A percentile compares a stretch with the other conserved stretches of the same genome.
Evolutionary conservation across 805 yeast species (phyloP).

Genomic region (Monosporozyma unispora): DNA sequence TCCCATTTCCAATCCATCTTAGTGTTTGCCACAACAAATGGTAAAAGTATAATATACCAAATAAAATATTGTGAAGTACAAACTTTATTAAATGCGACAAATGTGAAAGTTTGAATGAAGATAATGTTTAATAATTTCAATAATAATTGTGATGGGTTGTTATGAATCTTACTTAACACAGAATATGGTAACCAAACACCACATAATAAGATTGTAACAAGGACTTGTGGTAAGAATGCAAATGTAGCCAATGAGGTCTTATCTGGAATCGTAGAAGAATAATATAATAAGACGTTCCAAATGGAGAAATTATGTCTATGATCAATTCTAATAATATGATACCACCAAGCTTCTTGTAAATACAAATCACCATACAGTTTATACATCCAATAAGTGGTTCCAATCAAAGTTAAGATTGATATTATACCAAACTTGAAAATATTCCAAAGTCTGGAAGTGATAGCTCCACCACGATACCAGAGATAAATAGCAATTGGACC

Average conservation of each 20-base stretch:
- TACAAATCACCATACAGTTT: constrained; percentile 63
- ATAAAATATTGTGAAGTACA: constrained; percentile 93
- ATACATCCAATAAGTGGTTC: constrained; percentile 54
- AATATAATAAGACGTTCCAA: constrained; percentile 67
- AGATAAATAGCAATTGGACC: constrained; percentile 53
- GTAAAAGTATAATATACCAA: constrained; percentile 85
- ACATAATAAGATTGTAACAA: constrained; percentile 24
- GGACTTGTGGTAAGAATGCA: constrained; percentile 80
- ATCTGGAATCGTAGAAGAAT: constrained; percentile 37
- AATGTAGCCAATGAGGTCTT: constrained; percentile 27
- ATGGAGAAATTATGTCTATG: constrained; percentile 93
- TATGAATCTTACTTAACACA: constrained; percentile 13
- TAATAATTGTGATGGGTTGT: neutral
- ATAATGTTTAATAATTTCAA: constrained; percentile 37
- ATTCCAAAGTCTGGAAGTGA: neutral
- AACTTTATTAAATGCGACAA: constrained; percentile 71
- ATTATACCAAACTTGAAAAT: constrained; percentile 37
- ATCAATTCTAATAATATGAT: constrained; percentile 76
- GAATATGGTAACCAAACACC: neutral
- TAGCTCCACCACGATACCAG: constrained; percentile 6
- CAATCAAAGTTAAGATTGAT: constrained; percentile 36
- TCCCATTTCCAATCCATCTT: constrained; percentile 24
- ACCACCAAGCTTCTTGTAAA: constrained; percentile 66
- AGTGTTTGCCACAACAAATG: constrained; percentile 53
- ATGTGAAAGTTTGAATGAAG: constrained; percentile 72